Percentiles rank a stretch among this genome's conserved stretches.
Conservation (phyloP, 2,329 filamentous ascomycete genomes). For the Chaetomiaceae sp. region DNA sequence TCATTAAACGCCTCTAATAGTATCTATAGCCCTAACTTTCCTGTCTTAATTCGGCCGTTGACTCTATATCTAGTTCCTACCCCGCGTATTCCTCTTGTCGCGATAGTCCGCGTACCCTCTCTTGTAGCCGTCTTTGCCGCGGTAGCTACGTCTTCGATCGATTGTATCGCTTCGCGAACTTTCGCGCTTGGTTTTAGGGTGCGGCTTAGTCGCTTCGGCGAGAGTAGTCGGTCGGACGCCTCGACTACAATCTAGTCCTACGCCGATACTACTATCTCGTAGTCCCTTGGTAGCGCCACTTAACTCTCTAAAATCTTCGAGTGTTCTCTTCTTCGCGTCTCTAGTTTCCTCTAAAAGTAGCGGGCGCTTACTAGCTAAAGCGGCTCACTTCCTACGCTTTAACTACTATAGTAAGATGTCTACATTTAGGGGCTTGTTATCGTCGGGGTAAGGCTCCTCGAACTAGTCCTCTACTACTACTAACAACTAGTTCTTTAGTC, state of each 20-base stretch:
- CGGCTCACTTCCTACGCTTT: too few relatives aligned
- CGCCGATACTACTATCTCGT: neutral
- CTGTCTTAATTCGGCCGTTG: neutral
- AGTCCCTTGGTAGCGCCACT: neutral
- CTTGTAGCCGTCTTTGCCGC: neutral
- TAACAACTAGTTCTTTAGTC: too few relatives aligned
- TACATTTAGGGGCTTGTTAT: too few relatives aligned
- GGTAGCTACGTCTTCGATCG: neutral
- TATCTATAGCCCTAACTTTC: neutral
- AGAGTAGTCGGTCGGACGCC: neutral
- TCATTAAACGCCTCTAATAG: neutral
- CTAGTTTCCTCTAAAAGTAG: too few relatives aligned
- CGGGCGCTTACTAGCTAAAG: too few relatives aligned
- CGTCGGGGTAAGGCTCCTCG: too few relatives aligned
- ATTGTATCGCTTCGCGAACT: neutral
- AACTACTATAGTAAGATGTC: too few relatives aligned
- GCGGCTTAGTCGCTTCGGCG: neutral
- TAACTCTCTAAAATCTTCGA: too few relatives aligned
- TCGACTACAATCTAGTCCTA: neutral
- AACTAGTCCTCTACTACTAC: too few relatives aligned
- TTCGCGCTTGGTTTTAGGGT: neutral
- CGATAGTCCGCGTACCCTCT: neutral
- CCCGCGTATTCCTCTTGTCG: neutral
- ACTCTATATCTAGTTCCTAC: neutral
- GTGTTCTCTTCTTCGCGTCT: too few relatives aligned